Evolutionary conservation across 345 rosid species (phyloP), one percentile per base, ranked within the genome.

Genomic region (Eucalyptus tenuipes): DNA sequence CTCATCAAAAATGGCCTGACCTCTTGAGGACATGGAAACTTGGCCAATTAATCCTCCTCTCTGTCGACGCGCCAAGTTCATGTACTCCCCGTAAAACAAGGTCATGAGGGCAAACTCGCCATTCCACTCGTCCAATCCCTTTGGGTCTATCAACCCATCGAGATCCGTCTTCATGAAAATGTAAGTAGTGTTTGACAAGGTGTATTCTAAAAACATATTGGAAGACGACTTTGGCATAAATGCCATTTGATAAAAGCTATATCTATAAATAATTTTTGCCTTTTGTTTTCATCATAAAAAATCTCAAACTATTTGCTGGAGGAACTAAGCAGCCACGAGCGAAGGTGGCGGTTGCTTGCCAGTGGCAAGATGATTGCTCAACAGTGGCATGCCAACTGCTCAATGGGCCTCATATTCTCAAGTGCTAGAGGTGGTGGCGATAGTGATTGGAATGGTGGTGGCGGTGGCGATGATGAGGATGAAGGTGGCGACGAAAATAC

Each of bases 11-110:
- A 53, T 53, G 59, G 59, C 24, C 1, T 24, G 27, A 55, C 61
- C 61, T 55, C 61, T 12, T 55, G 4, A 55, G 12, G 61, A 55
- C 61, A 55, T 55, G 61, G 3, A 55, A 24, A 55, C 61, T 5
- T 55, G 6, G 61, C 61, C 3, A 55, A 55, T 55, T 55, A 22
- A 55, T 24, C 29, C 61, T 55, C 29, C 12, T 24, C 61, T 24
- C 1, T 4, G 11, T 55, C 0, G 29, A 55, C 0, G 6, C 13
- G 2, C 61, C 61, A 22, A 55, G 29, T 24, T 55, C 61, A 22
- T 55, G 61, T 24, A 55, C 61, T 24, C 29, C 61, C 1, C 18
- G 12, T 55, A 55, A 55, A 55, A 55, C 27, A 55, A 24, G 29
- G 4, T 52, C 57, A 7, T 7, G 24, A 53, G 59, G 25, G 59